A percentile compares a stretch with the other conserved stretches of the same genome.
Evolutionary conservation across 1,284 basidiomycete genomes (phyloP).

Genomic region (Leccinum fuscescens): DNA sequence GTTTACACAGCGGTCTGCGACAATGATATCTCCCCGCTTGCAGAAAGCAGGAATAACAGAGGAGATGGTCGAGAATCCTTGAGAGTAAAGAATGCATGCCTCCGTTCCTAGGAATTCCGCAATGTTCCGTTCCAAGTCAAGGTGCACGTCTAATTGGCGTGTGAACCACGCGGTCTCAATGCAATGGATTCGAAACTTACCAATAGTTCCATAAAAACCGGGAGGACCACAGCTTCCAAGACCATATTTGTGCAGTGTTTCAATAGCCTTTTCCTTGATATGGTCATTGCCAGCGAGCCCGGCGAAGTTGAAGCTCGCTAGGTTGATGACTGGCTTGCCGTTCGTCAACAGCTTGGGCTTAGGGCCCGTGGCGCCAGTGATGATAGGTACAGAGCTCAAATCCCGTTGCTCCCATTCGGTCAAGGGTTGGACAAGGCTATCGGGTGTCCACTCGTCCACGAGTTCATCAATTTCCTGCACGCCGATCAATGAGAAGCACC

Average conservation of each 20-base stretch:
- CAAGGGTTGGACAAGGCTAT: conserved; percentile 74
- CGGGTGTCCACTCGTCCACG: conserved; percentile 93
- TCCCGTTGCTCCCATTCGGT: conserved; percentile 64
- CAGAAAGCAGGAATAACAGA: conserved; percentile 97
- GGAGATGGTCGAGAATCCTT: conserved; percentile 89
- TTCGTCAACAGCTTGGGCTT: conserved; percentile 76
- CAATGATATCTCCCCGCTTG: conserved; percentile 97
- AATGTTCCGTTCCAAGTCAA: conserved; percentile 85
- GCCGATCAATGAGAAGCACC: neutral
- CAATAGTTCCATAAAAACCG: conserved; percentile 96
- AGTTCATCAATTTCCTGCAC: conserved; percentile 92
- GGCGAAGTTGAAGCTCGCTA: conserved; percentile 92
- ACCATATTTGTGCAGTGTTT: conserved; percentile 89
- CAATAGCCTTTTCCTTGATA: conserved; percentile 84
- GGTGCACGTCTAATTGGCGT: conserved; percentile 76
- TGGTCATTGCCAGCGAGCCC: conserved; percentile 87
- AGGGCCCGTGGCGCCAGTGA: conserved; percentile 79
- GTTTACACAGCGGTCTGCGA: conserved; percentile 93
- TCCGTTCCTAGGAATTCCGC: conserved; percentile 91
- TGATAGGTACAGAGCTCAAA: conserved; percentile 72
- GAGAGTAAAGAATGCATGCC: conserved; percentile 89
- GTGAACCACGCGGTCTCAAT: conserved; percentile 2
- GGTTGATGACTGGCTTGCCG: conserved; percentile 83
- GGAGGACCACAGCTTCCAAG: conserved; percentile 96
- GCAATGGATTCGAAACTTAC: conserved; percentile 44